Evolutionary conservation across 2,329 filamentous ascomycete species (phyloP).

Genomic region (Aspergillus sp.): DNA sequence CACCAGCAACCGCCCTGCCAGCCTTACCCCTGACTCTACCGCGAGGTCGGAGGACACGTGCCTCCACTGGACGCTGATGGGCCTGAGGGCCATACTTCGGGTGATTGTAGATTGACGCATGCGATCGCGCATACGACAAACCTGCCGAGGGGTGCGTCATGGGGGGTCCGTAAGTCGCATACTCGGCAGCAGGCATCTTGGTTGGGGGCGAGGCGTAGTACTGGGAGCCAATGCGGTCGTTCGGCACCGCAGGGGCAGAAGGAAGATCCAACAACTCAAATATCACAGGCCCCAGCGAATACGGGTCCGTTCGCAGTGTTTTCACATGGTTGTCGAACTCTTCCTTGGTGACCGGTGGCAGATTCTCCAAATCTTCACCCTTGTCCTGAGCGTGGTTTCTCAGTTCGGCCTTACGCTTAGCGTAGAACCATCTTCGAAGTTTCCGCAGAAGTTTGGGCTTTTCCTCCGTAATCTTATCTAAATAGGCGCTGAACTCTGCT

Average conservation of each 20-base stretch:
- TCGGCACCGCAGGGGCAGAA: conserved; percentile 40
- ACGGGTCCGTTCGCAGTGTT: conserved; percentile 42
- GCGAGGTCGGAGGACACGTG: conserved; percentile 57
- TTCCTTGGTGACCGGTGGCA: conserved; percentile 41
- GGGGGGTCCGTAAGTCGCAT: conserved; percentile 51
- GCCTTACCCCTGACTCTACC: conserved; percentile 32
- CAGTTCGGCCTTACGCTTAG: conserved; percentile 35
- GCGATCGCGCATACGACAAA: conserved; percentile 59
- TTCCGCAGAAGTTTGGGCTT: conserved; percentile 41
- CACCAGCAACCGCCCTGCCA: conserved; percentile 37
- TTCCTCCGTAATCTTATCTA: conserved; percentile 46
- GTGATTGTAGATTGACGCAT: conserved; percentile 58
- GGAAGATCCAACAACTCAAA: conserved; percentile 59
- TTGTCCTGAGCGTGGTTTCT: conserved; percentile 42
- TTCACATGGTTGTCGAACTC: conserved; percentile 49
- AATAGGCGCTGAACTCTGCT: conserved; percentile 54
- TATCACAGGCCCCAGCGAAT: conserved; percentile 53
- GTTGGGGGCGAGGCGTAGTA: conserved; percentile 38
- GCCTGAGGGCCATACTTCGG: conserved; percentile 60
- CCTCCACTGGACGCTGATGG: conserved; percentile 52
- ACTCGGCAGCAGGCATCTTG: conserved; percentile 41
- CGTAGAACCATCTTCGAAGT: conserved; percentile 34
- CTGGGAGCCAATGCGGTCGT: conserved; percentile 31
- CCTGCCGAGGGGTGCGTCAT: conserved; percentile 66
- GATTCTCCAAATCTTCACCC: conserved; percentile 34